Evolutionary conservation across 2,329 filamentous ascomycete species (phyloP), one percentile per base, ranked within the genome.

Genomic region (Macrophomina phaseolina): DNA sequence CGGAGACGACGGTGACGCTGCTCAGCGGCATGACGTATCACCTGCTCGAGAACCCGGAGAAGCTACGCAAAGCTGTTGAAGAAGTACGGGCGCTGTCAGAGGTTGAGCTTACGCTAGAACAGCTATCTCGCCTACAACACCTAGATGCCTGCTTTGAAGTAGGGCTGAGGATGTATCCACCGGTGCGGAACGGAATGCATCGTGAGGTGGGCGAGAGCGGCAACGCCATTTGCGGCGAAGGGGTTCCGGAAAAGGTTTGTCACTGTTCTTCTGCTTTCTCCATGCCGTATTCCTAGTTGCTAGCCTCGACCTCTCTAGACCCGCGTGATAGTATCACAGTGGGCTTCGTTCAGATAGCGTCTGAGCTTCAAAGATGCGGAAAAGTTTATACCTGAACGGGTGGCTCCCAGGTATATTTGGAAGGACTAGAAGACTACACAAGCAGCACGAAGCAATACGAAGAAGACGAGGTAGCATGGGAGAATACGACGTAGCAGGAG

Each of bases 71-170:
- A 34, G 55, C 79, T 0, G 69, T 67, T 28, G 64, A 72, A 0
- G 78, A 77, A 66, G 71, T 78, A 32, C 72, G 77, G 5, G 62
- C 64, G 6, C 49, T 72, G 1, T 69, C 55, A 30, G 64, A 68
- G 4, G 72, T 75, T 0, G 76, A 80, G 4, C 80, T 82, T 64
- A 74, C 68, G 14, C 72, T 81, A 67, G 70, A 73, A 5, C 62
- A 64, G 2, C 67, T 77, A 2, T 70, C 72, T n/a, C 67, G 73
- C 3, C 67, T 82, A 16, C 71, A 72, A 0, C 82, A 80, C 66
- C 60, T 82, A 14, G 71, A 74, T 12, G 79, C 79, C 0, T 78
- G 77, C 48, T 71, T 82, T 6, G 78, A 81, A 38, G 81, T 83
- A 68, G 73, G 73, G 0, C 70, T 82, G 42, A 76, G 81, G 7